Base-by-base conservation (phyloP, 2,329 filamentous ascomycete species). In the Sporothrix inflata region DNA sequence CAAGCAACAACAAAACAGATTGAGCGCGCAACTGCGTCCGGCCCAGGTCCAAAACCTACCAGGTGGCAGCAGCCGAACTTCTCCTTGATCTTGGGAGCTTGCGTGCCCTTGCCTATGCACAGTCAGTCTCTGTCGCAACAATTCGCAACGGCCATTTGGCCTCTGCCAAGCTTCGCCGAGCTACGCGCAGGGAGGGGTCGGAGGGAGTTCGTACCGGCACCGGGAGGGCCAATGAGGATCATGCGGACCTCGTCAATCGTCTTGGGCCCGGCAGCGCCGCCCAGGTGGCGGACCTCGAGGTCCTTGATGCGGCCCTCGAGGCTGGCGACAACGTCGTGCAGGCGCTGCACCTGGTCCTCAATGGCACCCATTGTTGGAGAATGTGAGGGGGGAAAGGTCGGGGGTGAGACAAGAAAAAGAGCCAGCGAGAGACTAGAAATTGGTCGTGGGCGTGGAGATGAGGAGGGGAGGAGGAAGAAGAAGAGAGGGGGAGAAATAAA, bases 41-140 rank as follows among this genome's bases (percentile, higher is more conserved):
- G 12, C 3, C 16, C 45, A 9, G 7, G 40, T 3, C 19, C n/a
- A 57, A 16, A n/a, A 73, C 75, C 79, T 89, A 98, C 94, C 85
- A 99, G 85, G 84, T 99, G 96, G 86, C 96, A 99, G 85, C 94
- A 94, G 82, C 91, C 94, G 86, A 94, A 99, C 86, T 93, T 97
- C 81, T 98, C 95, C 89, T 98, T 98, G 85, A 99, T 96, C 84
- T 92, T 95, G 76, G 96, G 96, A 73, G 96, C 96, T 84, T 99
- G 96, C 55, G 96, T 99, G 84, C 96, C 96, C 90, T 99, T 99
- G 86, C 96, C 96, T 98, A 79, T 40, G 42, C 27, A 70, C 49
- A 55, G 71, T 71, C 57, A 71, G 73, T 68, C 49, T 40, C 71
- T 55, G 65, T 53, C 65, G 30, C 47, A 27, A 21, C 45, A 60